Percentiles rank a stretch among this genome's conserved stretches.
Conservation (phyloP, 139 green algal species). For the Closterium sp. region DNA sequence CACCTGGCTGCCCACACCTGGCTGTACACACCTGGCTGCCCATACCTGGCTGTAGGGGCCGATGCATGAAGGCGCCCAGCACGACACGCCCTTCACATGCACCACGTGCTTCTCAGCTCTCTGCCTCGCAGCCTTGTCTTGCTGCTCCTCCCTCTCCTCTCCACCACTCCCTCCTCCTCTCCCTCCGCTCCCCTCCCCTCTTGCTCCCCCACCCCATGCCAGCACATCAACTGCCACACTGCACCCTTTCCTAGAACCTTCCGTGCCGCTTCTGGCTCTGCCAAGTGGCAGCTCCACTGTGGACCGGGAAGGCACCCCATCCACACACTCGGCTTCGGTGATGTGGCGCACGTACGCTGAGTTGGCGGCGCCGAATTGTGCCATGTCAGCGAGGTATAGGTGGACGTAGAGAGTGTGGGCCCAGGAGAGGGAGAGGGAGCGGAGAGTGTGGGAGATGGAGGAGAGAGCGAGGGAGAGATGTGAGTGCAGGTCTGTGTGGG, state of each 20-base stretch:
- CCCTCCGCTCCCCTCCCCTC: background rate
- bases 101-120: slow-evolving; percentile 64
- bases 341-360: slow-evolving; percentile 65
- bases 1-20: background rate
- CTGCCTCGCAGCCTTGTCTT: background rate
- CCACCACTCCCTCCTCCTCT: slow-evolving; percentile 6
- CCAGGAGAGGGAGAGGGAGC: slow-evolving; percentile 49
- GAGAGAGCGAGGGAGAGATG: slow-evolving; percentile 28
- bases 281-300: slow-evolving; percentile 63
- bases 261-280: slow-evolving; percentile 26
- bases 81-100: slow-evolving; percentile 93
- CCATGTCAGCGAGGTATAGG: slow-evolving; percentile 85
- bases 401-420: slow-evolving; percentile 74
- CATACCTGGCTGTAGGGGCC: slow-evolving; percentile 90
- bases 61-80: slow-evolving; percentile 95
- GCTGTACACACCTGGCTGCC: background rate
- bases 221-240: slow-evolving; percentile 56
- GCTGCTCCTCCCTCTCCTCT: background rate
- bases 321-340: slow-evolving; percentile 42
- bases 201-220: background rate
- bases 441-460: slow-evolving; percentile 44
- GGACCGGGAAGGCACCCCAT: slow-evolving; percentile 32
- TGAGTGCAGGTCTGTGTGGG: background rate
- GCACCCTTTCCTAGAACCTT: background rate
- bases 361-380: slow-evolving; percentile 83